These are phyloP conservation scores for Ceratocystiopsis sp. DNA, from an alignment of 2,329 filamentous ascomycete genomes.

Conservation along the genomic window DNA sequence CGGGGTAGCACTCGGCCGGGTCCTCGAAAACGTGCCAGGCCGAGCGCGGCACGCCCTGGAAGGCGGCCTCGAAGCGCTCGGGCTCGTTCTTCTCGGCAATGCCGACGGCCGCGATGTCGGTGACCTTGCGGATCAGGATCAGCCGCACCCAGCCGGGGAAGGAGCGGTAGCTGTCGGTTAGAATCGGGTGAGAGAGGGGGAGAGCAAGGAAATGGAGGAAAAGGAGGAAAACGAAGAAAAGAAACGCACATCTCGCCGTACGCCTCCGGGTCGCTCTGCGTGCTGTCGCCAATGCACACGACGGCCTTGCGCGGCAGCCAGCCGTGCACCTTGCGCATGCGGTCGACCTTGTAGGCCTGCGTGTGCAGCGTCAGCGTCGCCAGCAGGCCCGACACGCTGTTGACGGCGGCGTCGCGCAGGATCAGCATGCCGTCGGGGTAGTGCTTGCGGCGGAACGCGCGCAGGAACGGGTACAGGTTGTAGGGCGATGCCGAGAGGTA, in stretches of 20 bases:
- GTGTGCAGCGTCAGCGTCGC: conserved; percentile 66
- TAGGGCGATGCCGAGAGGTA: conserved; percentile 91
- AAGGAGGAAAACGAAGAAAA: neutral
- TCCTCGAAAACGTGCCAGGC: conserved; percentile 74
- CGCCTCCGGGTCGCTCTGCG: conserved; percentile 77
- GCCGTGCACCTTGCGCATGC: conserved; percentile 57
- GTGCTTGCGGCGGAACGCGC: conserved; percentile 49
- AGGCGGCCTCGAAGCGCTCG: conserved; percentile 67
- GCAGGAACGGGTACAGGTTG: conserved; percentile 80
- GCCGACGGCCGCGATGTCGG: conserved; percentile 49
- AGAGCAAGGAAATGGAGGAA: neutral
- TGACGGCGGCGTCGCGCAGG: conserved; percentile 72
- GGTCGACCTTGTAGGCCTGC: conserved; percentile 68
- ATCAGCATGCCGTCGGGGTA: conserved; percentile 70
- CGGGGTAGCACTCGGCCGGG: conserved; percentile 43
- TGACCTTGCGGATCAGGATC: conserved; percentile 75
- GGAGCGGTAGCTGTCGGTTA: conserved; percentile 32
- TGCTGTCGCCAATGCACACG: conserved; percentile 78
- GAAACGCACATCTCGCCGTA: conserved; percentile 67
- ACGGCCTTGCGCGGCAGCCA: conserved; percentile 70
- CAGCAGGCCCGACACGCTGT: conserved; percentile 65
- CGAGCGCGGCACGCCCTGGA: conserved; percentile 50
- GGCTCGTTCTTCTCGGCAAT: conserved; percentile 60
- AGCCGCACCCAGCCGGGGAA: conserved; percentile 62
- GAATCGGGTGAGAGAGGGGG: too few relatives aligned